Percentiles rank a stretch among this genome's conserved stretches.
These are phyloP conservation scores for Porogramme epimiltina DNA, from an alignment of 1,284 basidiomycete species.

Conservation along the genomic window DNA sequence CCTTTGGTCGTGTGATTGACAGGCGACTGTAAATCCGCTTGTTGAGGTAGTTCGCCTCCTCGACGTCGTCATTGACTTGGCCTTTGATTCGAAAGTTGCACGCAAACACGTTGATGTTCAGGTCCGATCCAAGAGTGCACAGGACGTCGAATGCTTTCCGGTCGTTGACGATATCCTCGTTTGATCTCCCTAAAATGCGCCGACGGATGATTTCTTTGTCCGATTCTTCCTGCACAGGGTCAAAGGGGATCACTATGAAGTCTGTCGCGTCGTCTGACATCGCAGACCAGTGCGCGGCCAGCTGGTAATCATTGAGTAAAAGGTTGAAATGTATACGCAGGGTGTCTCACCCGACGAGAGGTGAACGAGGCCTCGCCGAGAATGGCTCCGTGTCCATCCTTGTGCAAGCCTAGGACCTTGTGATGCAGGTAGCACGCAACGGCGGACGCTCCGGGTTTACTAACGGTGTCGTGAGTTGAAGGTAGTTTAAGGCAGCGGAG, in stretches of 20 bases:
- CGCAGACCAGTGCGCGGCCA: constrained; percentile 41
- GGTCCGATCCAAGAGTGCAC: constrained; percentile 42
- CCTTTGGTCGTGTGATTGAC: constrained; percentile 9
- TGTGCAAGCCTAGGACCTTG: constrained; percentile 39
- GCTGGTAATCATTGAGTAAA: too few relatives aligned
- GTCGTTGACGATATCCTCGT: constrained; percentile 35
- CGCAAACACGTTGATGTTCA: constrained; percentile 47
- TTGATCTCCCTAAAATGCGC: constrained; percentile 34
- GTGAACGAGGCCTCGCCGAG: constrained; percentile 43
- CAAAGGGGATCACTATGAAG: constrained; percentile 41
- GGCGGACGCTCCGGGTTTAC: constrained; percentile 47
- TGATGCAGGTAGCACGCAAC: constrained; percentile 39
- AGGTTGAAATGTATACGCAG: neutral
- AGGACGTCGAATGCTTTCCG: constrained; percentile 33
- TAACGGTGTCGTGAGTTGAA: constrained; percentile 13
- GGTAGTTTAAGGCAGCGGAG: too few relatives aligned
- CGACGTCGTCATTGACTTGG: constrained; percentile 41
- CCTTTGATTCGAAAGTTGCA: constrained; percentile 45
- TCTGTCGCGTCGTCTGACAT: constrained; percentile 36
- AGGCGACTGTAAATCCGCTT: constrained; percentile 35
- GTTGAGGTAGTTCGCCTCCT: constrained; percentile 47
- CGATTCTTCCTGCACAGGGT: constrained; percentile 33
- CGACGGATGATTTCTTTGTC: constrained; percentile 41
- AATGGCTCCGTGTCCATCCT: constrained; percentile 38
- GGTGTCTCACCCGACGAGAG: constrained; percentile 32